phyloP scores from a whole-genome alignment of 2,329 filamentous ascomycete species.

The Microsporum audouinii region DNA sequence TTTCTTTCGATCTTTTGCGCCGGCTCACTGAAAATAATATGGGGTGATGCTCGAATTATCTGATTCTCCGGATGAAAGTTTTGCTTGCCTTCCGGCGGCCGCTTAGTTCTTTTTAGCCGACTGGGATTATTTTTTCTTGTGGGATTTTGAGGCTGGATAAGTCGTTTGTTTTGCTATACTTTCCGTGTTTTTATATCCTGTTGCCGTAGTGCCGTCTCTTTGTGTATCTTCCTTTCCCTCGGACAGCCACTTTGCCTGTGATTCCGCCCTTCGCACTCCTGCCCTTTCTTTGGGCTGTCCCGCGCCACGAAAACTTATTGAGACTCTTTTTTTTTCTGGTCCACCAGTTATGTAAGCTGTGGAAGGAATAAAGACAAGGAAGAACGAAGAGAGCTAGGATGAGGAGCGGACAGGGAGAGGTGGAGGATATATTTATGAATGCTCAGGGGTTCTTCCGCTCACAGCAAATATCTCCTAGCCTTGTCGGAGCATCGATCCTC shows the following conservation, averaged over 20 bases:
- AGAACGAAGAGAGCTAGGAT: background rate
- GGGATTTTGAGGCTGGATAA: background rate
- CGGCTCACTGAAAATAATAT: background rate
- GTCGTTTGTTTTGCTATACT: background rate
- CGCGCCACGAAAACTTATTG: background rate
- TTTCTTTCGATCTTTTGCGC: background rate
- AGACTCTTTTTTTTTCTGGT: background rate
- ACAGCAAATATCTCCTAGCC: background rate
- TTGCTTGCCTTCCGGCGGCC: background rate
- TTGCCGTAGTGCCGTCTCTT: background rate
- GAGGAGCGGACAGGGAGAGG: background rate
- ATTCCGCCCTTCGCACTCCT: background rate
- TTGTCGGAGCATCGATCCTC: background rate
- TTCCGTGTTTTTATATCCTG: background rate
- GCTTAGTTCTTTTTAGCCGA: background rate
- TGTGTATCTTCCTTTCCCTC: background rate
- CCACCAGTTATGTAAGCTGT: background rate
- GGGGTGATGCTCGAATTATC: background rate
- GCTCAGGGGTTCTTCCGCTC: background rate
- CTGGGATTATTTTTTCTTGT: background rate
- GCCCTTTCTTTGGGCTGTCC: background rate
- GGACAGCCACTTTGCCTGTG: background rate
- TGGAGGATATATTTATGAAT: background rate
- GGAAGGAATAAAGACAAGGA: background rate
- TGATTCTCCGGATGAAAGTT: constrained; percentile 3